Conservation (phyloP, 1,284 basidiomycete genomes). For the Apiotrichum porosum region DNA sequence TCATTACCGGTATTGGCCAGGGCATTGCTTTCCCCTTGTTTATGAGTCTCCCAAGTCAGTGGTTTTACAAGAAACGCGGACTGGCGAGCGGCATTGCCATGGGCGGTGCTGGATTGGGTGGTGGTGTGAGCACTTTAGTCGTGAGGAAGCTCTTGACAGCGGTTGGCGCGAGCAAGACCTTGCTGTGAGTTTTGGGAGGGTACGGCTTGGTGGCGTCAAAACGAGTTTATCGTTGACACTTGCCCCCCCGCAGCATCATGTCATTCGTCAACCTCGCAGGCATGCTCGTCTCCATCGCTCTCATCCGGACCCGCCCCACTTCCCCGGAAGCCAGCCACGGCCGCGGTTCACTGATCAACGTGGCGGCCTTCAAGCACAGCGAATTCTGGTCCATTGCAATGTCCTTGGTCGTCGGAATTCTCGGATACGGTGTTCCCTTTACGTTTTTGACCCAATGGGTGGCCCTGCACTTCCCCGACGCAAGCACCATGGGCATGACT, state of each 20-base stretch:
- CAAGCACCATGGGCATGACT: constrained; percentile 14
- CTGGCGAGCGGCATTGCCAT: constrained; percentile 35
- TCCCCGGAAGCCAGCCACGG: constrained; percentile 29
- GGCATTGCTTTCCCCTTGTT: constrained; percentile 35
- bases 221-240: too few species aligned
- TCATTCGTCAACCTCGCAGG: constrained; percentile 29
- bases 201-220: too few species aligned
- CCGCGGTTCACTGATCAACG: constrained; percentile 29
- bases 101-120: constrained; percentile 36
- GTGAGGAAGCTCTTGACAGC: constrained; percentile 23
- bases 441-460: constrained; percentile 24
- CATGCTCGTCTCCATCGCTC: constrained; percentile 20
- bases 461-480: constrained; percentile 14
- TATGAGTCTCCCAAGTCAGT: constrained; percentile 39
- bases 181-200: constrained; percentile 32
- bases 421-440: constrained; percentile 32
- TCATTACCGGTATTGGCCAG: constrained; percentile 28
- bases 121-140: constrained; percentile 23
- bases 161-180: constrained; percentile 27
- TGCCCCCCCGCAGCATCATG: constrained; percentile 25
- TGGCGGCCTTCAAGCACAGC: not conserved
- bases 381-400: constrained; percentile 24
- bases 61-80: constrained; percentile 37
- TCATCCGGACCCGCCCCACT: constrained; percentile 31
- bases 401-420: constrained; percentile 22